Conservation (phyloP, 2,329 filamentous ascomycete genomes). For the Neonectria neomacrospora region DNA sequence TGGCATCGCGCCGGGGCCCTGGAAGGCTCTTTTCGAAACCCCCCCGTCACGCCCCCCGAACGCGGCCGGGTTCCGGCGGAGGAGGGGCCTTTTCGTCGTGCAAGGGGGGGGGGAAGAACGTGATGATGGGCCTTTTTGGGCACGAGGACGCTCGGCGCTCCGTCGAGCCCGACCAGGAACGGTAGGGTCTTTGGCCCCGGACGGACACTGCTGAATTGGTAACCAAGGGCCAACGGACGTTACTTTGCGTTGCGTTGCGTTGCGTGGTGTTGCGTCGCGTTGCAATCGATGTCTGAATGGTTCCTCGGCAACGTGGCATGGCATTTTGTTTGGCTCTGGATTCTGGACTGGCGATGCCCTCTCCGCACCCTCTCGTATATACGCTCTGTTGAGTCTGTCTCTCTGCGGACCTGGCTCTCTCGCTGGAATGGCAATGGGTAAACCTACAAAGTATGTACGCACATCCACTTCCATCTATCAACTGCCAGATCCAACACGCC, state of each 20-base stretch:
- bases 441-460: not conserved
- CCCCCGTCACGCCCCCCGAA: not conserved
- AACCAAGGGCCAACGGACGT: conserved; percentile 25
- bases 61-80: conserved; percentile 13
- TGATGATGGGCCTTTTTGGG: conserved; percentile 9
- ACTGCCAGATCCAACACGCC: conserved; percentile 19
- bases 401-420: not conserved
- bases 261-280: conserved; percentile 12
- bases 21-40: not conserved
- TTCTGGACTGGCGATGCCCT: conserved; percentile 1
- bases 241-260: conserved; percentile 15
- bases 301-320: conserved; percentile 14
- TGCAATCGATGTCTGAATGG: conserved; percentile 12
- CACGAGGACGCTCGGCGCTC: conserved; percentile 20
- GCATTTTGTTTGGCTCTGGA: conserved; percentile 5
- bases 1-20: conserved; percentile 6
- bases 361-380: not conserved
- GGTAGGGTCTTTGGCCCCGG: not conserved
- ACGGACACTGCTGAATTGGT: conserved; percentile 15
- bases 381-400: no score
- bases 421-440: conserved; percentile 32
- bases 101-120: conserved; percentile 12
- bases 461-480: conserved; percentile 7
- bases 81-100: conserved; percentile 12
- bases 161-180: conserved; percentile 3